Conservation (phyloP, 176 grass and related monocot species). For the Pontederia crassipes region DNA sequence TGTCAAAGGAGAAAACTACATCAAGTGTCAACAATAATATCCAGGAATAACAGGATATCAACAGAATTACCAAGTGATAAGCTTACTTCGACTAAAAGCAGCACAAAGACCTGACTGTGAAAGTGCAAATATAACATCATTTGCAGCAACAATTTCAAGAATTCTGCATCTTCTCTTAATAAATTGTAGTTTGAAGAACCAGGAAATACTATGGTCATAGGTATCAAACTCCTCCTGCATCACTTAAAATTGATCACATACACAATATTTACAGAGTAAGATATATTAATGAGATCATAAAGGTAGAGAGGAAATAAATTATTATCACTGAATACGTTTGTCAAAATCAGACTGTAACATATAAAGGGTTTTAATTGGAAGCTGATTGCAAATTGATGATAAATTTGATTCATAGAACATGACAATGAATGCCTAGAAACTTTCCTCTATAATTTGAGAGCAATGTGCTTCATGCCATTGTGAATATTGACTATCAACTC, state of each 20-base stretch:
- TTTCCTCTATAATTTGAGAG: too few species aligned
- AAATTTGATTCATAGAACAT: too few species aligned
- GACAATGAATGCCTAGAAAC: too few species aligned
- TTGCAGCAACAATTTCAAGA: constrained; percentile 76
- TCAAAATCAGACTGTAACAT: too few species aligned
- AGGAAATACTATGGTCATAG: constrained; percentile 37
- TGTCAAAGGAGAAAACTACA: constrained; percentile 25
- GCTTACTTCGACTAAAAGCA: constrained; percentile 63
- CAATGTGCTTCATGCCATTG: too few species aligned
- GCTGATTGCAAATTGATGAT: too few species aligned
- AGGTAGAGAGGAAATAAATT: too few species aligned
- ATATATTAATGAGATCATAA: too few species aligned
- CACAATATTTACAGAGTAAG: too few species aligned
- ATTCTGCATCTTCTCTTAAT: constrained; percentile 63
- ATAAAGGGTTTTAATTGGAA: too few species aligned
- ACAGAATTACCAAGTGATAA: not conserved
- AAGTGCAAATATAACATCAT: constrained; percentile 71
- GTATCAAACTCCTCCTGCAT: constrained; percentile 69
- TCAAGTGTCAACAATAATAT: constrained; percentile 24
- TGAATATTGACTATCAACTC: too few species aligned
- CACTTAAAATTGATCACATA: constrained; percentile 9
- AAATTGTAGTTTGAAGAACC: constrained; percentile 41
- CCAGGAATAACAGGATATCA: constrained; percentile 3
- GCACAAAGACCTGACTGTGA: constrained; percentile 60
- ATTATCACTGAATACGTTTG: too few species aligned